Base-by-base conservation (phyloP, 805 yeast genomes). In the Metschnikowia henanensis region DNA sequence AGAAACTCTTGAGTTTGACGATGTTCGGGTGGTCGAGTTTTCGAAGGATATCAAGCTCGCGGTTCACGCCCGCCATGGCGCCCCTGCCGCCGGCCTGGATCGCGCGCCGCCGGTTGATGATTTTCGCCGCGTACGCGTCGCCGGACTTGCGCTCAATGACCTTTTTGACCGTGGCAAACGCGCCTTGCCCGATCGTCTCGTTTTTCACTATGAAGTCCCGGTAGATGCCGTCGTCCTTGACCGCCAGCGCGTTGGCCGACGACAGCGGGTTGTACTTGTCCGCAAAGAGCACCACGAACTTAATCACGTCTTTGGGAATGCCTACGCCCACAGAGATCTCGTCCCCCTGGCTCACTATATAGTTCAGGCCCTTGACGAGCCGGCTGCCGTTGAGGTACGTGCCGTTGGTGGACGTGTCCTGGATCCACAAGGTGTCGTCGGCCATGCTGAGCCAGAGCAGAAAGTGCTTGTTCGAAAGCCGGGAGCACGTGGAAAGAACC, bases 121-220 rank as follows among this genome's bases (percentile, higher is more conserved):
- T 89, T 60, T 94, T 94, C 15, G 88, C 95, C 0, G 99, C 99
- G 62, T 72, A 90, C 5, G 92, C 79, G 52, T 83, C 81, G 12
- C 98, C 98, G 0, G 96, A 81, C 6, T 79, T 65, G 49, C 97
- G 76, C 57, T 90, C 94, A 1, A 91, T 81, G 4, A 95, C 97
- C 60, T 88, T 88, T 53, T 89, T 84, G 22, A 94, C 99, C 1
- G 91, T 86, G 5, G 98, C 98, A 75, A 92, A 92, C 8, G 98
- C 98, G n/a, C 99, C 99, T 56, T 89, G 94, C 1, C 99, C 99
- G 1, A 92, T 87, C 13, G 87, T 83, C 57, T 87, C 96, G 59
- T 84, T 87, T 46, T 84, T 79, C 17, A 92, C 80, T 12, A 87
- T 84, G 63, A 83, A 94, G 56, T 84, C 81, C 46, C 77, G 79